Evolutionary conservation across 192 early-diverging fungal species (phyloP).

Genomic region (Allomyces macrogynus): DNA sequence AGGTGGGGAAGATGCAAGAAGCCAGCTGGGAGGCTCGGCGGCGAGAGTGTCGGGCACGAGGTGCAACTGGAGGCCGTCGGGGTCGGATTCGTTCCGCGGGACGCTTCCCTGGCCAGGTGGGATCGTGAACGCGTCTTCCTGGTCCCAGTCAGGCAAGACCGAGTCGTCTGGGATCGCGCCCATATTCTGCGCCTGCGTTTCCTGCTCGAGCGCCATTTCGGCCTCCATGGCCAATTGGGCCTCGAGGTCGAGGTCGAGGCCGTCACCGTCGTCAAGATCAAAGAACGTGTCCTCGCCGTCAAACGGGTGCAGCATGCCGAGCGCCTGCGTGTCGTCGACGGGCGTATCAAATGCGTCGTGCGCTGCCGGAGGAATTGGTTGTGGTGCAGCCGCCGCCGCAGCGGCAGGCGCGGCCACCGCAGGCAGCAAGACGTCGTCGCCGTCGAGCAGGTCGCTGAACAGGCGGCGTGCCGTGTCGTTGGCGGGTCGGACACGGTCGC

Average conservation of each 20-base stretch:
- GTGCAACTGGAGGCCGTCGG: neutral
- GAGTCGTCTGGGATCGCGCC: neutral
- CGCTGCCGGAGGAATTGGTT: too few relatives aligned
- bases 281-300: too few relatives aligned
- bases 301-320: too few relatives aligned
- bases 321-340: too few relatives aligned
- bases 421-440: too few relatives aligned
- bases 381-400: too few relatives aligned
- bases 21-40: neutral
- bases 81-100: neutral
- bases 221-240: neutral
- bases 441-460: too few relatives aligned
- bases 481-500: too few relatives aligned
- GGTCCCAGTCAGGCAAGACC: neutral
- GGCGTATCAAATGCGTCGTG: too few relatives aligned
- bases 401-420: too few relatives aligned
- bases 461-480: too few relatives aligned
- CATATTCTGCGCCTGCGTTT: neutral
- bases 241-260: neutral
- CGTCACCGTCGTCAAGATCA: neutral
- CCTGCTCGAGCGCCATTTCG: neutral
- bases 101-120: neutral
- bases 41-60: neutral
- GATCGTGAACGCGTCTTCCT: neutral
- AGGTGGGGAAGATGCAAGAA: too few relatives aligned